Conservation (phyloP, 2,329 filamentous ascomycete genomes). For the Exophiala mesophila region DNA sequence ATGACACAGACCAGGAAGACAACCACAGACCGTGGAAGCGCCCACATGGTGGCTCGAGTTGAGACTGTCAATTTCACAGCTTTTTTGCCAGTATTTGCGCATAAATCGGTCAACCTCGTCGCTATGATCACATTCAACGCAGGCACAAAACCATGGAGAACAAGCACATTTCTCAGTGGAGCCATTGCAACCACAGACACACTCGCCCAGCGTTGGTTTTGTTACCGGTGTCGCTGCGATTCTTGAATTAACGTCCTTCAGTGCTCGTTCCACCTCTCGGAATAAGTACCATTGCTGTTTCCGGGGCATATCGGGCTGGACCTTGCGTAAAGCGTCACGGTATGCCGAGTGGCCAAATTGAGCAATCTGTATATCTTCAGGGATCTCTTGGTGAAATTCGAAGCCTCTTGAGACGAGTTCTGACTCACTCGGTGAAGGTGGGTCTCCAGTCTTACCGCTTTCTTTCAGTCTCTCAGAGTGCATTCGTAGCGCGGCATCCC, state of each 20-base stretch:
- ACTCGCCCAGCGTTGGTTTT: neutral
- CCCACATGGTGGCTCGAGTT: too few species aligned
- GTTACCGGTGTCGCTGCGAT: slow-evolving; percentile 1
- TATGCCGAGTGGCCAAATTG: neutral
- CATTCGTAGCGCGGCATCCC: too few species aligned
- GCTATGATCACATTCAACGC: slow-evolving; percentile 6
- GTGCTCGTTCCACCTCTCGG: neutral
- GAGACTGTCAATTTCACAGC: too few species aligned
- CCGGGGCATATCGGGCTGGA: slow-evolving; percentile 3
- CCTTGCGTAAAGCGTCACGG: neutral
- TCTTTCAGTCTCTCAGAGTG: too few species aligned
- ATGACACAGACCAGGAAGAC: slow-evolving; percentile 2
- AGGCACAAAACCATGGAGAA: slow-evolving; percentile 8
- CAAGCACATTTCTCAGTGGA: slow-evolving; percentile 1
- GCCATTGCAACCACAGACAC: slow-evolving; percentile 6
- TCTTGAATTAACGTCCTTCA: neutral
- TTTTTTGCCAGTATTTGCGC: neutral
- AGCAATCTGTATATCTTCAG: neutral
- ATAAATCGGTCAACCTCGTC: slow-evolving; percentile 4
- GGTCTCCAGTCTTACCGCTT: neutral
- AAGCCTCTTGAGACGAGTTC: neutral
- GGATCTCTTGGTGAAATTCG: neutral
- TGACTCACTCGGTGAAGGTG: neutral
- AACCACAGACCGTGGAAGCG: too few species aligned
- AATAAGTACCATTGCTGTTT: slow-evolving; percentile 1